These are phyloP conservation scores for Trametes pubescens DNA, from an alignment of 1,284 basidiomycete genomes.

Conservation along the genomic window DNA sequence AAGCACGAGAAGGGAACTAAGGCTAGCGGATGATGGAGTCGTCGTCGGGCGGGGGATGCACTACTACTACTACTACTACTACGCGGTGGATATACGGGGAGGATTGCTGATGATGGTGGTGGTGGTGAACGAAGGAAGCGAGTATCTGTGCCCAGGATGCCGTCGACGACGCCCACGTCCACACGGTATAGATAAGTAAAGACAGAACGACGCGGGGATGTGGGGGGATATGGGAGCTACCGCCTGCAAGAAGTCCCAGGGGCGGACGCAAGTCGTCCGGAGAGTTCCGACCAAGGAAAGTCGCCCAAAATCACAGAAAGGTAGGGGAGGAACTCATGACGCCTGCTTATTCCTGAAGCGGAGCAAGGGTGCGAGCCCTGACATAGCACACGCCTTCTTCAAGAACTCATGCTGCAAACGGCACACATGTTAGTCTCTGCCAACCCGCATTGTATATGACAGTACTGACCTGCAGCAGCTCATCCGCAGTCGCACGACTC, in stretches of 20 bases:
- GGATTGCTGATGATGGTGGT: background rate
- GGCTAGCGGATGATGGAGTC: background rate
- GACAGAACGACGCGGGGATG: slow-evolving; percentile 11
- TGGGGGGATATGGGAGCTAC: background rate
- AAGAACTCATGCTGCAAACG: slow-evolving; percentile 85
- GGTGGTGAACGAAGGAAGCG: background rate
- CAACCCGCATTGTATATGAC: background rate
- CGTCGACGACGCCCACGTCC: slow-evolving; percentile 7
- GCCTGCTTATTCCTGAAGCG: slow-evolving; percentile 61
- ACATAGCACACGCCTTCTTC: slow-evolving; percentile 83
- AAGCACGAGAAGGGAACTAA: slow-evolving; percentile 21
- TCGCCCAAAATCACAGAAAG: slow-evolving; percentile 16
- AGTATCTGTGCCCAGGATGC: background rate
- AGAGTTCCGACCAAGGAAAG: background rate
- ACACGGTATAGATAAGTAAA: slow-evolving; percentile 22
- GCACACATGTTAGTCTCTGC: background rate
- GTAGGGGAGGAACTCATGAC: slow-evolving; percentile 36
- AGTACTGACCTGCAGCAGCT: slow-evolving; percentile 84
- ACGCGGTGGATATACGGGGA: background rate
- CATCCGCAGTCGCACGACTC: slow-evolving; percentile 92
- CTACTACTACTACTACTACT: slow-evolving; percentile 5
- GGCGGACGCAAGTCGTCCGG: slow-evolving; percentile 21
- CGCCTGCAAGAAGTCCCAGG: slow-evolving; percentile 17
- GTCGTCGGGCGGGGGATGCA: background rate
- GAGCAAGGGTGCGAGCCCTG: slow-evolving; percentile 85